Percentiles rank a stretch among this genome's conserved stretches.
Evolutionary conservation across 1,284 basidiomycete species (phyloP).

Genomic region (Exobasidium cylindrosporum): DNA sequence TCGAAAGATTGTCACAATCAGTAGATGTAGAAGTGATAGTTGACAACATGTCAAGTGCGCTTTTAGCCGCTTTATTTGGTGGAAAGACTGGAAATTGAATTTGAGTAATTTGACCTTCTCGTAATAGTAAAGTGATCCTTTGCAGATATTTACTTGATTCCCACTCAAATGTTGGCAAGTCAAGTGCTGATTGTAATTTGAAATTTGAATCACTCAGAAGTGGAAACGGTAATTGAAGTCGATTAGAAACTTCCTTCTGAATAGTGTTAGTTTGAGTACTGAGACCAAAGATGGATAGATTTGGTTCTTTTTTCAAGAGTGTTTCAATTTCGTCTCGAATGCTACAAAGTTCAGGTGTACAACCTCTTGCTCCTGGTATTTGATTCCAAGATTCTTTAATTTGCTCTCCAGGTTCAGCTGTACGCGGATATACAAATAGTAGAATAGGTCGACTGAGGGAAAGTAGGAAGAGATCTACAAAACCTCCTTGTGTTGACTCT

Average conservation of each 20-base stretch:
- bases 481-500: constrained; percentile 26
- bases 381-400: constrained; percentile 21
- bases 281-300: constrained; percentile 40
- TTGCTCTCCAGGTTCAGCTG: constrained; percentile 15
- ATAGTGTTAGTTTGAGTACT: constrained; percentile 24
- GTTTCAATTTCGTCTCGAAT: constrained; percentile 18
- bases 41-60: constrained; percentile 35
- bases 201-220: constrained; percentile 27
- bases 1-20: no score
- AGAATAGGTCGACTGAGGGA: constrained; percentile 40
- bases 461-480: constrained; percentile 46
- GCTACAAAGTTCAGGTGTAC: constrained; percentile 29
- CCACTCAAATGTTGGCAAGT: constrained; percentile 30
- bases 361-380: constrained; percentile 25
- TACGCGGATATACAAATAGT: constrained; percentile 36
- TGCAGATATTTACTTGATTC: constrained; percentile 23
- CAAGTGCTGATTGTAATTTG: constrained; percentile 23
- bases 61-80: constrained; percentile 25
- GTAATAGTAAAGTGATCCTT: constrained; percentile 38
- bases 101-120: constrained; percentile 41
- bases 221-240: constrained; percentile 16
- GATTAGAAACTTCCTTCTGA: constrained; percentile 19
- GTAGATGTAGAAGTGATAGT: background rate
- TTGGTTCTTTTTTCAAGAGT: constrained; percentile 25
- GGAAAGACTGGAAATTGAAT: constrained; percentile 37